Percentiles rank a stretch among this genome's conserved stretches.
These are phyloP conservation scores for Aegilops bicornis DNA, from an alignment of 176 grass and related monocot species.

Conservation along the genomic window DNA sequence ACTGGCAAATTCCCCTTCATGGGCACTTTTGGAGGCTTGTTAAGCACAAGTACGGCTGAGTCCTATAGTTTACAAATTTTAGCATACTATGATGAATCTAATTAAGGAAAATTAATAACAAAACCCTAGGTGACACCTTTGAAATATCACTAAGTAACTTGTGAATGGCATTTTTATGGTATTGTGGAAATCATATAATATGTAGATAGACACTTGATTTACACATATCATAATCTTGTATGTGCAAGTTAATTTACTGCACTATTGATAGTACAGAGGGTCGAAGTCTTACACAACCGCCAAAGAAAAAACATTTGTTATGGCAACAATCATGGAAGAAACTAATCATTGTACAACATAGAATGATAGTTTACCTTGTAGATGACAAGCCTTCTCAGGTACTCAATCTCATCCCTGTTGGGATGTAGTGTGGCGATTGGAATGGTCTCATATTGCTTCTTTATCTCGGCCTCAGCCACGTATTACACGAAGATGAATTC, in stretches of 20 bases:
- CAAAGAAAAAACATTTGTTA: neutral
- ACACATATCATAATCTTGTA: neutral
- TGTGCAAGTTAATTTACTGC: neutral
- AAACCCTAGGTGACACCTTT: conserved; percentile 4
- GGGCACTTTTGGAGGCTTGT: conserved; percentile 82
- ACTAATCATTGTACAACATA: neutral
- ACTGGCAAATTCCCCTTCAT: conserved; percentile 91
- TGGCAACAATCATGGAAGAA: neutral
- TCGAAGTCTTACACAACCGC: neutral
- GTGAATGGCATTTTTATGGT: neutral
- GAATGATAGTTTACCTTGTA: conserved; percentile 48
- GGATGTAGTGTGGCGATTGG: conserved; percentile 66
- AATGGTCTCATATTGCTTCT: conserved; percentile 76
- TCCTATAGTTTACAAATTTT: conserved; percentile 48
- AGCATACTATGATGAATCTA: neutral
- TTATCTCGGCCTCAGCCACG: conserved; percentile 67
- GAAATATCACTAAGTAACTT: neutral
- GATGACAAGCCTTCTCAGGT: conserved; percentile 76
- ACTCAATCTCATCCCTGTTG: conserved; percentile 87
- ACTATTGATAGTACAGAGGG: neutral
- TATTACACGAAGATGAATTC: conserved; percentile 66
- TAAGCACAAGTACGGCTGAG: conserved; percentile 76
- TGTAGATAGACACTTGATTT: neutral
- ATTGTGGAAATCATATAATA: neutral
- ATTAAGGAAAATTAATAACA: neutral